These are phyloP conservation scores for Abrus pulchellus DNA, from an alignment of 306 rosid genomes.

Conservation along the genomic window DNA sequence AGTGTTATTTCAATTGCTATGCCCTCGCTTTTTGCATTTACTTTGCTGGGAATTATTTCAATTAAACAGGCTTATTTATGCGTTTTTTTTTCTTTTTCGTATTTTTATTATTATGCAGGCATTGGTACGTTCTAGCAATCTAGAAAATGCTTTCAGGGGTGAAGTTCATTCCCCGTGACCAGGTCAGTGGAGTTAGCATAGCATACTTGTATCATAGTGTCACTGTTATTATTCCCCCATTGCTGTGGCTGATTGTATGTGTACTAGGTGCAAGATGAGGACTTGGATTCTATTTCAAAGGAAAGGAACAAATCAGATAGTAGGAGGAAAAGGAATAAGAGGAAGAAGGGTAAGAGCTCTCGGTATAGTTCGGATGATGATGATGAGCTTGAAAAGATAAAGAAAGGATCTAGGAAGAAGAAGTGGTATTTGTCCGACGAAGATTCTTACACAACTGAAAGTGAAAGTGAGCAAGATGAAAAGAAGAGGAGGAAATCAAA, in stretches of 20 bases:
- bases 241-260: neutral
- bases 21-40: neutral
- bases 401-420: conserved; percentile 65
- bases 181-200: conserved; percentile 40
- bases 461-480: conserved; percentile 55
- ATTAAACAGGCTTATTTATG: neutral
- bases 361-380: conserved; percentile 64
- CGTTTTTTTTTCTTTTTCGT: neutral
- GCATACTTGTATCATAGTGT: conserved; percentile 10
- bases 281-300: conserved; percentile 48
- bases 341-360: conserved; percentile 60
- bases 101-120: conserved; percentile 18
- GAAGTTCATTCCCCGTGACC: conserved; percentile 60
- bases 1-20: neutral
- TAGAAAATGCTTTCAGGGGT: conserved; percentile 58
- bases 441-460: conserved; percentile 53
- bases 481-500: conserved; percentile 57
- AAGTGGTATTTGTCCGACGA: conserved; percentile 81
- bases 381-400: conserved; percentile 62
- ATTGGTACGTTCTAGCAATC: conserved; percentile 4
- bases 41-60: neutral
- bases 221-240: conserved; percentile 2
- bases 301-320: conserved; percentile 53
- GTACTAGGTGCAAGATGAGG: conserved; percentile 49
- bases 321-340: conserved; percentile 52